A percentile compares a stretch with the other conserved stretches of the same genome.
phyloP scores from a whole-genome alignment of 2,329 filamentous ascomycete genomes.

The Alternaria sp. region DNA sequence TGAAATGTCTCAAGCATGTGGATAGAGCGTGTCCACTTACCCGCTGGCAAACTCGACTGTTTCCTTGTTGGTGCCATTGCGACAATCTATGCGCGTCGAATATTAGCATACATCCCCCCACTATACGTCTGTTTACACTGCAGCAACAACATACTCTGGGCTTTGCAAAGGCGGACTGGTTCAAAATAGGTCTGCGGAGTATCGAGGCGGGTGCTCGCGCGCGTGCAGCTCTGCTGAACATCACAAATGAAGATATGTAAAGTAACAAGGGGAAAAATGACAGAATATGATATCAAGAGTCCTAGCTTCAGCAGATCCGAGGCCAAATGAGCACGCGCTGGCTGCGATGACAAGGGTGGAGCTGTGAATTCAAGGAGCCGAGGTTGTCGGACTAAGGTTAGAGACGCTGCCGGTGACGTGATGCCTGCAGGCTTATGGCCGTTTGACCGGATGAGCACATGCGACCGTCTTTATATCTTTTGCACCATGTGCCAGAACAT shows the following conservation, averaged over 20 bases:
- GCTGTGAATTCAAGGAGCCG: conserved; percentile 23
- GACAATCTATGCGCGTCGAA: conserved; percentile 33
- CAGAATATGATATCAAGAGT: conserved; percentile 22
- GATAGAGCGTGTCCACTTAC: conserved; percentile 43
- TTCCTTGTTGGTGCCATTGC: conserved; percentile 52
- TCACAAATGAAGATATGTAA: conserved; percentile 34
- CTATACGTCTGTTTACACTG: background rate
- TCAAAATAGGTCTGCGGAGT: conserved; percentile 45
- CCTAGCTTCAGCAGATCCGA: conserved; percentile 31
- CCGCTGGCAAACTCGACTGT: conserved; percentile 57
- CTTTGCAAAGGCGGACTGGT: conserved; percentile 30
- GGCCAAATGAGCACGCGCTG: conserved; percentile 34
- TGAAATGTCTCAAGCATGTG: conserved; percentile 22
- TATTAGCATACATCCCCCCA: conserved; percentile 18
- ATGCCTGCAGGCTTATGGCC: conserved; percentile 8
- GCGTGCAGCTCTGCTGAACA: conserved; percentile 53
- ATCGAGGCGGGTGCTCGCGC: conserved; percentile 51
- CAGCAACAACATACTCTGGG: conserved; percentile 42
- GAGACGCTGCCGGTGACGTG: conserved; percentile 17
- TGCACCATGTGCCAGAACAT: background rate
- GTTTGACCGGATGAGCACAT: conserved; percentile 18
- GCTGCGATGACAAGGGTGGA: conserved; percentile 25
- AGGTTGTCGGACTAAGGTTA: conserved; percentile 27
- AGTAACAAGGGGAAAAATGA: conserved; percentile 16
- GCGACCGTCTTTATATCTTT: background rate